These are phyloP conservation scores for Amaranthus hypochondriacus DNA, from an alignment of 148 eudicot genomes.

Conservation along the genomic window DNA sequence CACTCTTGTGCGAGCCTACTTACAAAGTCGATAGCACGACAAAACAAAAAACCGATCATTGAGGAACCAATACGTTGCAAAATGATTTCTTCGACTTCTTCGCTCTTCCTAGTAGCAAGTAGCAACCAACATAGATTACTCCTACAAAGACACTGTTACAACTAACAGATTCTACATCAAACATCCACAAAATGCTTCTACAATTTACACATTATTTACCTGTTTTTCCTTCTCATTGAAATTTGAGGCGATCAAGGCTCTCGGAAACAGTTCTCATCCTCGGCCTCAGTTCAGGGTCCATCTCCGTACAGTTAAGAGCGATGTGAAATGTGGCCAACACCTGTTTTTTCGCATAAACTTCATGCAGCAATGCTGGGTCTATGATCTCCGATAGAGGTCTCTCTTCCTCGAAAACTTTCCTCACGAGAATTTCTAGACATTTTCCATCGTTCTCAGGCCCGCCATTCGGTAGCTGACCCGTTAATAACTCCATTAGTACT, in stretches of 20 bases:
- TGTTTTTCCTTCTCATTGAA: slow-evolving; percentile 26
- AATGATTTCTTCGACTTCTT: slow-evolving; percentile 4
- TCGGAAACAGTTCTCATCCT: slow-evolving; percentile 71
- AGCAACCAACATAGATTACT: not conserved
- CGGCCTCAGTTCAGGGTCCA: slow-evolving; percentile 79
- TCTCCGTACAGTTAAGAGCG: slow-evolving; percentile 74
- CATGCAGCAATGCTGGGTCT: slow-evolving; percentile 67
- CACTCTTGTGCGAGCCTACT: too few species aligned
- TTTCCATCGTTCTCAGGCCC: slow-evolving; percentile 50
- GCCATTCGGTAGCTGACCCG: slow-evolving; percentile 50
- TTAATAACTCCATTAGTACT: slow-evolving; percentile 75
- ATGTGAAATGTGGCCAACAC: slow-evolving; percentile 79
- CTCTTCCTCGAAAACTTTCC: slow-evolving; percentile 73
- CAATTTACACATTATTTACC: slow-evolving; percentile 15
- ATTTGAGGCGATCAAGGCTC: slow-evolving; percentile 65
- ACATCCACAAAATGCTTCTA: slow-evolving; percentile 11
- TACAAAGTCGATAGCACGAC: not conserved
- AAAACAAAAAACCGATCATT: not conserved
- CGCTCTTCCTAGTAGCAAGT: not conserved
- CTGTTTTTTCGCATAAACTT: slow-evolving; percentile 82
- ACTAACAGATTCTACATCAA: slow-evolving; percentile 22
- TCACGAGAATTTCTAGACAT: slow-evolving; percentile 53
- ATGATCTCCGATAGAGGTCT: slow-evolving; percentile 77
- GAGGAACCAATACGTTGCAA: not conserved
- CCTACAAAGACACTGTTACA: slow-evolving; percentile 1